Base-by-base conservation (phyloP, 768 basidiomycete genomes). In the Lentinus tigrinus region DNA sequence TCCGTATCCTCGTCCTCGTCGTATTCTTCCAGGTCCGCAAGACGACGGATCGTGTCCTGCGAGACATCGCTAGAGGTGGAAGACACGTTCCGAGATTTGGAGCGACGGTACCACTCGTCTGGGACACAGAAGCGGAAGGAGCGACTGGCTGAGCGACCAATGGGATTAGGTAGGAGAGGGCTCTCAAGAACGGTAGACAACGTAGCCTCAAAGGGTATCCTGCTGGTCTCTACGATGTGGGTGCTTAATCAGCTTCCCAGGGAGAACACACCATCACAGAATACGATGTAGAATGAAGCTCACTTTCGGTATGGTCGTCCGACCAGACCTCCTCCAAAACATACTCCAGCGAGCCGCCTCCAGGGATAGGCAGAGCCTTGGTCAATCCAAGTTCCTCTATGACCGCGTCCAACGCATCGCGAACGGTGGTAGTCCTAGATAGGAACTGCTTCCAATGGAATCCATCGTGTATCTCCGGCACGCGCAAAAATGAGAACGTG, bases 391-490 rank as follows among this genome's bases (percentile, higher is more conserved):
- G 78, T 63, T 91, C 85, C 31, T 82, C 81, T 10, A 82, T 64
- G 9, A 89, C 71, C 7, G 66, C 63, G 31, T 80, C 72, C 46
- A 90, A 67, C 16, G 84, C 75, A 42, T 87, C 81, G n/a, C 74
- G 69, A 3, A 85, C 83, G 3, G 81, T 83, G 47, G 77, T 81
- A 2, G 70, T 73, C 54, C 79, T 78, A 4, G 88, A 81, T 54
- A 93, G 76, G 71, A 85, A 94, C 39, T 83, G 62, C 51, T 78
- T 85, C 76, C 87, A 85, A 61, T 75, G 65, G 65, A 86, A 91
- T 2, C 79, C 86, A 64, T 93, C 92, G 50, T 86, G 81, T 56
- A 93, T 82, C 69, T 91, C 88, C 2, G 90, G 90, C 16, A 93
- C 82, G 44, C 88, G 84, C 42, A 80, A 70, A 70, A 91, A 89